These are phyloP conservation scores for Isochrysis galbana DNA, from an alignment of 78 protist species.

Conservation along the genomic window DNA sequence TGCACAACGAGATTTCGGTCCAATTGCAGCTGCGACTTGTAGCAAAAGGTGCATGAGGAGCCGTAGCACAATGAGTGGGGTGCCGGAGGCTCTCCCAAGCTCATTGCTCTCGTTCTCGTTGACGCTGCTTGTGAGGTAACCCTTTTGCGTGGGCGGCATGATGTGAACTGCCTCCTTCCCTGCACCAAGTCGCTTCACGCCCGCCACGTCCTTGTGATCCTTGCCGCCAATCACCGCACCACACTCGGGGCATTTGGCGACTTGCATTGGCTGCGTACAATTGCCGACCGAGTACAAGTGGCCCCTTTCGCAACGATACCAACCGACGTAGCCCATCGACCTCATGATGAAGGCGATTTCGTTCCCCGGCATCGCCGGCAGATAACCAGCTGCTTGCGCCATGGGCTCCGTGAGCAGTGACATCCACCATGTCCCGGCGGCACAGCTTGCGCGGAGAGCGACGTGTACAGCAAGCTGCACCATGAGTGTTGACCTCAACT, in stretches of 20 bases:
- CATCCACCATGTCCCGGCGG: neutral
- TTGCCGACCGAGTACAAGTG: constrained; percentile 48
- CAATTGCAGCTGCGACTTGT: too few species aligned
- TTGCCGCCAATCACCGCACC: constrained; percentile 1
- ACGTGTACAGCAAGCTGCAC: neutral
- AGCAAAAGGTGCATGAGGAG: too few species aligned
- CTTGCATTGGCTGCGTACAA: constrained; percentile 41
- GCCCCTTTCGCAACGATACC: constrained; percentile 37
- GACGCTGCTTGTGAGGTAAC: too few species aligned
- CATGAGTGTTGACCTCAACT: neutral
- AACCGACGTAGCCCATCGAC: neutral
- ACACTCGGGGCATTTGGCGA: constrained; percentile 31
- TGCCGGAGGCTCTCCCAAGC: too few species aligned
- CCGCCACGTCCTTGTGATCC: neutral
- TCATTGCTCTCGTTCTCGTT: too few species aligned
- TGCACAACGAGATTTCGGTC: too few species aligned
- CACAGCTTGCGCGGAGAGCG: neutral
- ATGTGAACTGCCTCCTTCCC: too few species aligned
- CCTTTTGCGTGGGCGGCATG: too few species aligned
- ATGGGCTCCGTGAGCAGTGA: neutral
- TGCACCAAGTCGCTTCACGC: neutral
- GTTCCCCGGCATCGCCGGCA: neutral
- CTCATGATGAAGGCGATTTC: neutral
- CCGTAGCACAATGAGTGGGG: too few species aligned
- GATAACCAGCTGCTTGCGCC: neutral